Evolutionary conservation across 129 eudicot species (phyloP).

Genomic region (Pseudognaphalium luteoalbum): DNA sequence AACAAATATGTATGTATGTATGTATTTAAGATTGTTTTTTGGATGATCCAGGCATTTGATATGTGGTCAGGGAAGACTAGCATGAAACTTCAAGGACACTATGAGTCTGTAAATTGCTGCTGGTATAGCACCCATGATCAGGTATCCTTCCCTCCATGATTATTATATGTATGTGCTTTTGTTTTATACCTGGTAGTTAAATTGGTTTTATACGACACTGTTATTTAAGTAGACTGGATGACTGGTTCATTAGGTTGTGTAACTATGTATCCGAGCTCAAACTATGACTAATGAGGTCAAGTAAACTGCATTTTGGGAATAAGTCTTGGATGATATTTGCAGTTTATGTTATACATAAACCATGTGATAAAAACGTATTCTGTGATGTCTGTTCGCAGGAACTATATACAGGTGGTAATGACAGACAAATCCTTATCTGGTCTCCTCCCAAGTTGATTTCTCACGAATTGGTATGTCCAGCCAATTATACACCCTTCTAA

Average conservation of each 20-base stretch:
- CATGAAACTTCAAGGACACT: constrained; percentile 78
- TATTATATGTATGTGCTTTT: background rate
- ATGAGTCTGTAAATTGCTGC: constrained; percentile 81
- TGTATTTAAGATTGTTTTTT: constrained; percentile 1
- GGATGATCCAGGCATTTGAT: constrained; percentile 65
- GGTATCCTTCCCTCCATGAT: constrained; percentile 39
- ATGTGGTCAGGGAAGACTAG: constrained; percentile 81
- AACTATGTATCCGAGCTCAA: background rate
- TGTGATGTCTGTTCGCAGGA: constrained; percentile 48
- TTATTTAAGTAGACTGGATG: background rate
- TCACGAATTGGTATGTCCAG: constrained; percentile 52
- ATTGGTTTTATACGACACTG: background rate
- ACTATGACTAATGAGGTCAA: background rate
- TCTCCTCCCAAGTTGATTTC: constrained; percentile 60
- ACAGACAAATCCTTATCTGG: constrained; percentile 92
- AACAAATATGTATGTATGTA: background rate
- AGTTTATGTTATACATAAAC: background rate
- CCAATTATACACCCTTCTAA: background rate
- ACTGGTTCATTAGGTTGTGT: background rate
- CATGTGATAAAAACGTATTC: background rate
- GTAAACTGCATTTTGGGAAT: no score
- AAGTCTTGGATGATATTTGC: no score
- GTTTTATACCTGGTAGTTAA: background rate
- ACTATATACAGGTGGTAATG: constrained; percentile 83
- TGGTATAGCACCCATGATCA: constrained; percentile 80